Percentiles rank a stretch among this genome's conserved stretches.
These are phyloP conservation scores for Aureobasidium sp. DNA, from an alignment of 2,329 filamentous ascomycete genomes.

Conservation along the genomic window DNA sequence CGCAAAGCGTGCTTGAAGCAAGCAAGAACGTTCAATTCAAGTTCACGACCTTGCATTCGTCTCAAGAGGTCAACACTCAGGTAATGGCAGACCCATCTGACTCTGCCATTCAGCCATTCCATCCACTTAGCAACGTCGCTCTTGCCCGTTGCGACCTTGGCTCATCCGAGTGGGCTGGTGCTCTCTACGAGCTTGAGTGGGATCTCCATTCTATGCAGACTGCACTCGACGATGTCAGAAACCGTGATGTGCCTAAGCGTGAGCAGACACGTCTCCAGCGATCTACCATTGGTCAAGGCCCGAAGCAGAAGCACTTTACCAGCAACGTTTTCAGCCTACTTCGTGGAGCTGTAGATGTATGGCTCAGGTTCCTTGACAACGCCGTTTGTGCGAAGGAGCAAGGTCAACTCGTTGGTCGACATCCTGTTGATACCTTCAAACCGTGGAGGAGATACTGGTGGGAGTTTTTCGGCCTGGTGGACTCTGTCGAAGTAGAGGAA, in stretches of 20 bases:
- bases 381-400: background rate
- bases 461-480: conserved; percentile 41
- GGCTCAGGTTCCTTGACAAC: conserved; percentile 5
- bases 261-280: conserved; percentile 21
- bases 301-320: conserved; percentile 18
- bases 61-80: background rate
- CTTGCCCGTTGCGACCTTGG: conserved; percentile 27
- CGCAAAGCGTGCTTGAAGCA: background rate
- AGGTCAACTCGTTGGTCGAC: background rate
- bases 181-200: conserved; percentile 17
- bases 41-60: background rate
- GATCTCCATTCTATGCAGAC: conserved; percentile 19
- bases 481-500: conserved; percentile 41
- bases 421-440: conserved; percentile 20
- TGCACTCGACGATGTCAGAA: conserved; percentile 6
- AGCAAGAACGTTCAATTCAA: background rate
- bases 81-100: conserved; percentile 26
- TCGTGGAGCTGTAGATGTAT: background rate
- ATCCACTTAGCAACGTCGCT: conserved; percentile 42
- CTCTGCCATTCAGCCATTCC: conserved; percentile 33
- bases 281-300: conserved; percentile 19
- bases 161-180: conserved; percentile 6
- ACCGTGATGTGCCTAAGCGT: conserved; percentile 12
- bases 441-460: conserved; percentile 37
- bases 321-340: conserved; percentile 7